phyloP scores from a whole-genome alignment of 371 early-diverging fungal genomes.

The Lichtheimia hyalospora region DNA sequence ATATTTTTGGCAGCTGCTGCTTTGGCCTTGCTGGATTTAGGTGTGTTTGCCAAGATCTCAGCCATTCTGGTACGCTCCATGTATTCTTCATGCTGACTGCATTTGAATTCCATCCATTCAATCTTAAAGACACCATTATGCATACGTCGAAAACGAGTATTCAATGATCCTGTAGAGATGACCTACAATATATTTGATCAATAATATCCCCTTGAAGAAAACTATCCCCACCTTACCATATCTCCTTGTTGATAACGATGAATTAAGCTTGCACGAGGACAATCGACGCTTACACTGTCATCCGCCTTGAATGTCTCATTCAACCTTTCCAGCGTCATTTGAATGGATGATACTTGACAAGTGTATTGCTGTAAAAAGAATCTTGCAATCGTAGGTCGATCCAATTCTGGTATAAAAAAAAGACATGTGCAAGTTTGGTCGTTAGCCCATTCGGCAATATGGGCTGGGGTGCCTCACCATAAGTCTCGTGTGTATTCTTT shows the following conservation, averaged over 20 bases:
- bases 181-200: neutral
- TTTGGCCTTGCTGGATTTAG: constrained; percentile 4
- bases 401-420: constrained; percentile 1
- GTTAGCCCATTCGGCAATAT: too few relatives aligned
- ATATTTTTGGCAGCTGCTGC: neutral
- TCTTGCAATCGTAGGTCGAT: neutral
- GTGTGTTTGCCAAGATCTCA: neutral
- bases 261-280: constrained; percentile 7
- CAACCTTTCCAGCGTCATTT: constrained; percentile 6
- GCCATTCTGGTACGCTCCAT: constrained; percentile 1
- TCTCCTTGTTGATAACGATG: constrained; percentile 10
- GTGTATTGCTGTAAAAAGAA: constrained; percentile 6
- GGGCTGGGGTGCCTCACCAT: constrained; percentile 4
- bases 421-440: neutral
- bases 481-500: constrained; percentile 5
- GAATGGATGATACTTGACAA: constrained; percentile 7
- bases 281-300: constrained; percentile 4
- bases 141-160: constrained; percentile 4
- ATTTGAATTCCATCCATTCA: constrained; percentile 7
- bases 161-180: neutral
- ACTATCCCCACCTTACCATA: constrained; percentile 3
- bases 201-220: neutral
- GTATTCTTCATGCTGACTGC: constrained; percentile 5
- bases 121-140: constrained; percentile 2
- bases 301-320: constrained; percentile 3